Base-by-base conservation (phyloP, 768 basidiomycete genomes). In the Kwoniella pini region DNA sequence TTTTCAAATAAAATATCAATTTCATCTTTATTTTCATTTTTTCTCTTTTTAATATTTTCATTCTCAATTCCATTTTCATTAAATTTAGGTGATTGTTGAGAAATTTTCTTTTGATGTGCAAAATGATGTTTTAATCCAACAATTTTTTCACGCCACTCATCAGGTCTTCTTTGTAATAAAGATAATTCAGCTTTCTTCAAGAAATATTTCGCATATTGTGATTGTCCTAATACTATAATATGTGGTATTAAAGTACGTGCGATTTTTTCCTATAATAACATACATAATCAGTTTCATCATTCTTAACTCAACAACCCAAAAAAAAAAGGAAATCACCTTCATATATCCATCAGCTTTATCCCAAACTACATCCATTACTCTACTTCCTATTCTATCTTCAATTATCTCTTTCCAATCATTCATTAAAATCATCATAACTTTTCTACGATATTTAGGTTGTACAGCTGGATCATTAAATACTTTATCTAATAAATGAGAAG, bases 321-420 rank as follows among this genome's bases (percentile, higher is more conserved):
- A n/a, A n/a, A n/a, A 24, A 17, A 19, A 9, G 26, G 5, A 9
- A 48, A 82, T 22, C 62, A 93, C 92, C 82, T 89, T 93, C 65
- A 96, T 83, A 79, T 89, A 97, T 0, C 90, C 87, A 79, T 99
- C 96, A n/a, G 89, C 87, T 63, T 84, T 86, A 1, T 83, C 85
- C 91, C 92, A 98, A 66, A 88, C 90, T n/a, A 88, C 86, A 70
- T 94, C 95, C 4, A 85, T 90, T 0, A 98, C 86, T 46, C 91
- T 83, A 69, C 90, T 91, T 44, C 96, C 96, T 64, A 96, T 85
- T 44, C 88, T 86, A 75, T 97, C 91, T 74, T 94, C 89, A 4
- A 89, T 89, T 31, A 99, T 85, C 28, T 80, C 73, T 72, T 88
- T 87, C 78, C 87, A 96, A 60, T 87, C 84, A 5, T 87, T 90